Evolutionary conservation across 495 filamentous ascomycete genomes (phyloP), one percentile per base, ranked within the genome.

Genomic region (Neurospora sublineolata): DNA sequence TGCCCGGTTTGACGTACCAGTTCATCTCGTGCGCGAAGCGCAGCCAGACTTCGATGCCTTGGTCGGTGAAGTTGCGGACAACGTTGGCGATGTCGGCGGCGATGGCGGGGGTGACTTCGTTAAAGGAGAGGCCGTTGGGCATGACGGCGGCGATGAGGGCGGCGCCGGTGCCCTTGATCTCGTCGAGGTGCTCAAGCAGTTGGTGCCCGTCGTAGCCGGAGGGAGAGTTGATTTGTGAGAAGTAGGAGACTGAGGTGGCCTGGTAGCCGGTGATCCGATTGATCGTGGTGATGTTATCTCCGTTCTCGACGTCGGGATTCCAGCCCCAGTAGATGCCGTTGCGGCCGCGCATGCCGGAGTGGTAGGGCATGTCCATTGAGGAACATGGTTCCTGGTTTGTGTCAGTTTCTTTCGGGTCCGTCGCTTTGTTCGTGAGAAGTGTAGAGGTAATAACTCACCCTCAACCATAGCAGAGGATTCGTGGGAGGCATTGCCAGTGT

Each of bases 1-100:
- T 74, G 6, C 70, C 72, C 23, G 38, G 33, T 7, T 20, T 33
- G 12, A 71, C 69, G 67, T 74, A 74, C 58, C 41, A 74, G 67
- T 74, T 72, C 67, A 74, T 71, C 72, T 74, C 72, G 41, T 74
- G 72, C 8, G 60, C 70, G 67, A 71, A 74, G 36, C 72, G 70
- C 46, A 72, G 72, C 67, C 72, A 72, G 18, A 74, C 72, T 40
- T 74, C 72, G 36, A 74, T 38, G 18, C 70, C 70, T 37, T 71
- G 37, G 33, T 69, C 41, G 70, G 70, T 74, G 40, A 71, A 71
- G 41, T 71, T 36, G 3, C 52, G 38, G 10, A 74, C 40, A 23
- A 71, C 72, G 4, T 69, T 71, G 0, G 72, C 72, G 2, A 74
- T 52, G 36, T 72, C 69, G 8, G 23, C 18, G 18, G 72, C 72